A percentile compares a stretch with the other conserved stretches of the same genome.
These are phyloP conservation scores for Lanmaoa pseudosensibilis DNA, from an alignment of 768 basidiomycete species.

Conservation along the genomic window DNA sequence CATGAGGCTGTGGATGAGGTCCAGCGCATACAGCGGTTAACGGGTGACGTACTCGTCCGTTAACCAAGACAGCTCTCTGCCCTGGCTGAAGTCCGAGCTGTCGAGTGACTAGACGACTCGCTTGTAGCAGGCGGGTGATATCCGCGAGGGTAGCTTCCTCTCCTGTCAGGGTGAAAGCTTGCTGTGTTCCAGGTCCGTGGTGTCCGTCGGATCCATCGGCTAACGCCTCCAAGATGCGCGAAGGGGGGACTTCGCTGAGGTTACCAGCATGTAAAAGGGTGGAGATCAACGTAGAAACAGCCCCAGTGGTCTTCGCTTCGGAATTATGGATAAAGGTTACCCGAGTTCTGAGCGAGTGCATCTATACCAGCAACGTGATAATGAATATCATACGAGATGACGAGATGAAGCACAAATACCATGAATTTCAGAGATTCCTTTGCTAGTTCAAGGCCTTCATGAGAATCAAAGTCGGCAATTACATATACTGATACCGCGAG, in stretches of 20 bases:
- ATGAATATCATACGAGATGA: neutral
- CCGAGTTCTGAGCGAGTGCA: slow-evolving; percentile 48
- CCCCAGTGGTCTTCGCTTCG: slow-evolving; percentile 8
- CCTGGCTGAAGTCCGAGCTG: slow-evolving; percentile 62
- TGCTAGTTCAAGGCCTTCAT: slow-evolving; percentile 56
- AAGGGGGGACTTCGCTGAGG: slow-evolving; percentile 33
- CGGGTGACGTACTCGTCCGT: slow-evolving; percentile 70
- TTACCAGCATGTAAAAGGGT: slow-evolving; percentile 46
- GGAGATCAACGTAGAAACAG: slow-evolving; percentile 48
- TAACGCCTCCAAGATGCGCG: slow-evolving; percentile 18
- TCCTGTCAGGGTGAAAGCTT: slow-evolving; percentile 34
- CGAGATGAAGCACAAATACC: slow-evolving; percentile 40
- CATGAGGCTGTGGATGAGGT: slow-evolving; percentile 3
- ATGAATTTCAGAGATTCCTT: slow-evolving; percentile 64
- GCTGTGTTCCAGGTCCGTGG: slow-evolving; percentile 34
- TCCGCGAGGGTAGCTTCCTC: slow-evolving; percentile 30
- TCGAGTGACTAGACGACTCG: slow-evolving; percentile 49
- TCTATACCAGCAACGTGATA: slow-evolving; percentile 33
- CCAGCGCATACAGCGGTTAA: neutral
- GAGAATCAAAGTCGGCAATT: slow-evolving; percentile 75
- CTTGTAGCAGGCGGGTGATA: slow-evolving; percentile 39
- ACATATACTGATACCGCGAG: slow-evolving; percentile 56
- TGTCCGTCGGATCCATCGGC: slow-evolving; percentile 8
- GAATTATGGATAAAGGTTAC: slow-evolving; percentile 82
- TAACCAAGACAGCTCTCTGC: slow-evolving; percentile 65